These are phyloP conservation scores for Eleusine coracana DNA, from an alignment of 176 grass and related monocot species.

Conservation along the genomic window DNA sequence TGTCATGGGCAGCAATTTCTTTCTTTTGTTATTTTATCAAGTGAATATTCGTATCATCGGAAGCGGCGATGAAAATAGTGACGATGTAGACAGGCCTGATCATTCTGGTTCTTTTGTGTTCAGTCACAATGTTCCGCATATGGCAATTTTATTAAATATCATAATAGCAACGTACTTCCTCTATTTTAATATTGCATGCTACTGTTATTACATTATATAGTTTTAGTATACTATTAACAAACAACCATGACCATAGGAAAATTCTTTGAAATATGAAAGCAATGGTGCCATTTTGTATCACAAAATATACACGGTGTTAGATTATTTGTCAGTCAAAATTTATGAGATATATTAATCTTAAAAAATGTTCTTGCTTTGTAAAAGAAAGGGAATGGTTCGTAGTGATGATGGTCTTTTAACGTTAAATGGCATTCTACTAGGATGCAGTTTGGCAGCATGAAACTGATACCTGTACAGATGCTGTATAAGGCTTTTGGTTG, in stretches of 20 bases:
- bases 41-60: conserved; percentile 1
- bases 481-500: no score
- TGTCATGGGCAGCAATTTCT: neutral
- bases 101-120: neutral
- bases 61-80: neutral
- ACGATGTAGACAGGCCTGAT: conserved; percentile 5
- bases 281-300: neutral
- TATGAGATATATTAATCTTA: neutral
- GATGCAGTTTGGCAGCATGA: neutral
- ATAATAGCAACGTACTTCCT: neutral
- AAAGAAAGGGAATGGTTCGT: neutral
- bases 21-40: conserved; percentile 8
- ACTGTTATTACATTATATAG: neutral
- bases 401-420: conserved; percentile 13
- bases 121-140: conserved; percentile 5
- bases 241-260: neutral
- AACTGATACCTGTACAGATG: neutral
- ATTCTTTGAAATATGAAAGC: neutral
- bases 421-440: neutral
- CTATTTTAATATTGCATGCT: neutral
- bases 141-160: neutral
- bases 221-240: neutral
- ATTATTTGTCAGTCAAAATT: neutral
- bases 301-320: neutral
- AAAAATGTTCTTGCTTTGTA: neutral